phyloP scores from a whole-genome alignment of 208 protist species.

The Acanthamoeba healyi region DNA sequence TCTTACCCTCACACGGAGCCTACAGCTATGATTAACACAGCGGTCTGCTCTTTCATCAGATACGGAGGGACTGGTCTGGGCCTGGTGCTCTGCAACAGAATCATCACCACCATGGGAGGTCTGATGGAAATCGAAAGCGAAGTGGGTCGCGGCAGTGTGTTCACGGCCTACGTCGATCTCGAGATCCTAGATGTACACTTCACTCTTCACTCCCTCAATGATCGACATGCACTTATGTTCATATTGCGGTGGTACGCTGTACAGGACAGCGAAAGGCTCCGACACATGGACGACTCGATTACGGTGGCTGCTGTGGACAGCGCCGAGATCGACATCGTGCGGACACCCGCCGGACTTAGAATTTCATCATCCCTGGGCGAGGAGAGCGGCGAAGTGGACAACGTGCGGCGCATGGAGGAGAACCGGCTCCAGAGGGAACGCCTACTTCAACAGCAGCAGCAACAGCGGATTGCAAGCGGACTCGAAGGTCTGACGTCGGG shows the following conservation, averaged over 20 bases:
- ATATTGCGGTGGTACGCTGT: neutral
- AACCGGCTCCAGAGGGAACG: neutral
- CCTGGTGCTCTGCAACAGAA: slow-evolving; percentile 63
- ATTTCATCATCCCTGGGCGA: neutral
- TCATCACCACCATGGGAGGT: slow-evolving; percentile 54
- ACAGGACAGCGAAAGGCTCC: neutral
- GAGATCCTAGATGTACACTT: neutral
- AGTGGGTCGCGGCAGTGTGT: slow-evolving; percentile 7
- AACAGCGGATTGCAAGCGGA: neutral
- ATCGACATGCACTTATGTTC: neutral
- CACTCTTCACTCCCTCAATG: neutral
- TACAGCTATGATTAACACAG: too few relatives aligned
- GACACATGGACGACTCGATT: neutral
- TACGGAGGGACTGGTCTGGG: slow-evolving; percentile 69
- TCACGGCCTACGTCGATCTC: slow-evolving; percentile 38
- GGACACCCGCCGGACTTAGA: neutral
- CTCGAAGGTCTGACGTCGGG: neutral
- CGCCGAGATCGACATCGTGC: slow-evolving; percentile 14
- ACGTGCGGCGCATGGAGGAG: neutral
- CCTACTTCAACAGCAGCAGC: neutral
- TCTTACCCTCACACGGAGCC: neutral
- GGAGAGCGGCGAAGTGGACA: slow-evolving; percentile 28
- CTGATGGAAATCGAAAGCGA: slow-evolving; percentile 42
- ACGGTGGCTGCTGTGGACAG: slow-evolving; percentile 18
- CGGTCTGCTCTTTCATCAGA: neutral